Evolutionary conservation across 1,284 basidiomycete genomes (phyloP).

Genomic region (Exobasidium rhododendri): DNA sequence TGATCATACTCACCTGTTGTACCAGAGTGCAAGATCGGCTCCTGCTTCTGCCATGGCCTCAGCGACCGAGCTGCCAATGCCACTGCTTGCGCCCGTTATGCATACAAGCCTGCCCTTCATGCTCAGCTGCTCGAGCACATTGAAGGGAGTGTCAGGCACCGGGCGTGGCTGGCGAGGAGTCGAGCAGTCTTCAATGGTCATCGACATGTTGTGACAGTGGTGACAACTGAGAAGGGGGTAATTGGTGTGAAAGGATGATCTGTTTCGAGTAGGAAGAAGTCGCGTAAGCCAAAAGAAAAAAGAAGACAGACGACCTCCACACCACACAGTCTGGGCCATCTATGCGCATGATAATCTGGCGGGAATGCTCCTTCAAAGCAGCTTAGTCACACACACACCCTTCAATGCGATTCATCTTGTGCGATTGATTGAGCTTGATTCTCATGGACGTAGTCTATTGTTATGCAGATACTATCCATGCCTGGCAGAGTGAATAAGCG

Average conservation of each 20-base stretch:
- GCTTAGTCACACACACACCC: too few relatives aligned
- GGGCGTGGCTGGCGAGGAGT: slow-evolving; percentile 25
- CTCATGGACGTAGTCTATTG: too few relatives aligned
- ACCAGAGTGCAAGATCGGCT: slow-evolving; percentile 47
- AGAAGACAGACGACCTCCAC: too few relatives aligned
- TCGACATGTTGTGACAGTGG: slow-evolving; percentile 27
- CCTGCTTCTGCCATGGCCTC: slow-evolving; percentile 53
- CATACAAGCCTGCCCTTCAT: slow-evolving; percentile 51
- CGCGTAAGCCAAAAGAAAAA: too few relatives aligned
- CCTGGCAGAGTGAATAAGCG: too few relatives aligned
- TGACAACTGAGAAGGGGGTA: neutral
- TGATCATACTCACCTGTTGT: slow-evolving; percentile 25
- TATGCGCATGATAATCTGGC: too few relatives aligned
- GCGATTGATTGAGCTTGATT: too few relatives aligned
- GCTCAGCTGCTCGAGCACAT: slow-evolving; percentile 34
- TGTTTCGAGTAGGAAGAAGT: too few relatives aligned
- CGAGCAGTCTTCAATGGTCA: slow-evolving; percentile 34
- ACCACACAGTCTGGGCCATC: too few relatives aligned
- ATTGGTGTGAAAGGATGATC: neutral
- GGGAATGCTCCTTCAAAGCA: too few relatives aligned
- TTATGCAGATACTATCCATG: too few relatives aligned
- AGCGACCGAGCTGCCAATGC: slow-evolving; percentile 51
- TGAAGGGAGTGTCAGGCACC: slow-evolving; percentile 28
- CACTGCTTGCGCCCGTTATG: slow-evolving; percentile 50
- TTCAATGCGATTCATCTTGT: too few relatives aligned